Evolutionary conservation across 2,329 filamentous ascomycete species (phyloP), one percentile per base, ranked within the genome.

Genomic region (Shiraia bambusicola): DNA sequence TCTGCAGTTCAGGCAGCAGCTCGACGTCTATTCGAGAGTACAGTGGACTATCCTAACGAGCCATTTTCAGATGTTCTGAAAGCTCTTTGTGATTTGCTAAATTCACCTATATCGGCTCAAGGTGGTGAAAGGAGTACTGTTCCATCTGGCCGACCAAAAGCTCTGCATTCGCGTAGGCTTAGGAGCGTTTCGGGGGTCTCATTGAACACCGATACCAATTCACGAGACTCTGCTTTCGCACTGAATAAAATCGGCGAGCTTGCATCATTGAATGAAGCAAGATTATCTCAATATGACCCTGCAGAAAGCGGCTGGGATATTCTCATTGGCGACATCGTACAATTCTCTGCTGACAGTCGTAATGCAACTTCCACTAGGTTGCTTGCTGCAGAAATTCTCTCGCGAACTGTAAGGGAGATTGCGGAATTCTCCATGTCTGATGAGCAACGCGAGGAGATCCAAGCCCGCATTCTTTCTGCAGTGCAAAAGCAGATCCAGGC

Each of bases 1-100:
- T 81, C 86, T 45, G 88, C 93, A 24, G 92, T 97, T 0, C 88
- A 96, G 66, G 85, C 86, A 6, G 93, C 93, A 2, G 89, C 90
- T 1, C 83, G 83, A 1, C 83, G 93, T 49, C 76, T 98, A 13
- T 84, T 97, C 43, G 93, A 97, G 64, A 95, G 90, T 68, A 97
- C 91, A 0, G 77, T 86, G 12, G 91, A 96, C 55, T 97, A 95
- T 58, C 88, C 90, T 0, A 90, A 92, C 50, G 77, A 83, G 12
- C 77, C 89, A 0, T 97, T 97, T 56, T 73, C 86, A 4, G 81
- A 88, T 49, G 82, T 97, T 8, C 75, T 97, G 2, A 73, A 77
- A 39, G 86, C 90, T 0, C 77, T 95, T 3, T 90, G 89, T 58
- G 76, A 79, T 32, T 74, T 96, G 6, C 75, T 95, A 5, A 76